These are phyloP conservation scores for Silene noctiflora DNA, from an alignment of 179 eudicot genomes.

Conservation along the genomic window DNA sequence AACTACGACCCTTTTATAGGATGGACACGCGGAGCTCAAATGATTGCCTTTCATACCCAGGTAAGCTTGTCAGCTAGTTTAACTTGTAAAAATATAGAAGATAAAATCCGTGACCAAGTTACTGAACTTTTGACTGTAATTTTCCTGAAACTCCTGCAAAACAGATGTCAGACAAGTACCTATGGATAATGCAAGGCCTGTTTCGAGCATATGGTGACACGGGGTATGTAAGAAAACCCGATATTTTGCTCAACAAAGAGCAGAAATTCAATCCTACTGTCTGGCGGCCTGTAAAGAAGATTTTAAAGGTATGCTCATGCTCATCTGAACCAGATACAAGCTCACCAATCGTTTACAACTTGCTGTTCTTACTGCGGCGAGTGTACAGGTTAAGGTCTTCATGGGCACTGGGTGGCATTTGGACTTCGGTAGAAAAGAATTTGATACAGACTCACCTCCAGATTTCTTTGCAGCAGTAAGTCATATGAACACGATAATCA, in stretches of 20 bases:
- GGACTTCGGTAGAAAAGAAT: constrained; percentile 37
- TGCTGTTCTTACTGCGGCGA: neutral
- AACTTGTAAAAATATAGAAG: neutral
- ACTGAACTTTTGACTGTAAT: neutral
- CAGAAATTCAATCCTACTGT: constrained; percentile 29
- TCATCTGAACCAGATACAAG: too few relatives aligned
- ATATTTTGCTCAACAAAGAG: constrained; percentile 27
- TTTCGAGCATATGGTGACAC: constrained; percentile 43
- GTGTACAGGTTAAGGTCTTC: constrained; percentile 39
- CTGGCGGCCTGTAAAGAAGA: constrained; percentile 29
- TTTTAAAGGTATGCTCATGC: constrained; percentile 33
- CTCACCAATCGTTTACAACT: neutral
- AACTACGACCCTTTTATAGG: constrained; percentile 54
- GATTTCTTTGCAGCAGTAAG: constrained; percentile 50
- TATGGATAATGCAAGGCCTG: constrained; percentile 52
- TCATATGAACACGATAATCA: neutral
- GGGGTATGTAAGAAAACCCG: constrained; percentile 54
- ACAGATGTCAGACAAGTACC: constrained; percentile 29
- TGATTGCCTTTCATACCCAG: constrained; percentile 67
- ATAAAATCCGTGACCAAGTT: too few relatives aligned
- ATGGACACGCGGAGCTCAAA: constrained; percentile 74
- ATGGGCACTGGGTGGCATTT: constrained; percentile 52
- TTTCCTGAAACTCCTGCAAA: constrained; percentile 1
- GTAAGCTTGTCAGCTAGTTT: constrained; percentile 27
- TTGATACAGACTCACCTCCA: constrained; percentile 40